Conservation (phyloP, 148 eudicot species). For the Amaranthus hypochondriacus region DNA sequence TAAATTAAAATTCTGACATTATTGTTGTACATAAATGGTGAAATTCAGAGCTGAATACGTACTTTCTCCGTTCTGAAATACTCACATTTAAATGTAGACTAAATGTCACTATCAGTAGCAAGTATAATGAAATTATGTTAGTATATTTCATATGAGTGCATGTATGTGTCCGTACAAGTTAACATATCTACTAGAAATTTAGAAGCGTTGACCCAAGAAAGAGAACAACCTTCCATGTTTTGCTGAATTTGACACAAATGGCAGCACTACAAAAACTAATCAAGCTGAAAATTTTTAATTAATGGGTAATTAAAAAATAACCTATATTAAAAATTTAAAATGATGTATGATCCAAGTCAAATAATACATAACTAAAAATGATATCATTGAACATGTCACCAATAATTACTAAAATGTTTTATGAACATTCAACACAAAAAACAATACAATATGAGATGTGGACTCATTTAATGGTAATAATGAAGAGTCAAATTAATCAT, state of each 20-base stretch:
- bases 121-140: too few relatives aligned
- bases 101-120: too few relatives aligned
- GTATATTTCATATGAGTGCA: too few relatives aligned
- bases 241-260: conserved; percentile 9
- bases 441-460: conserved; percentile 9
- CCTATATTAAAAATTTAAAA: neutral
- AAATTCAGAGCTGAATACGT: too few relatives aligned
- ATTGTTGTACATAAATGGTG: too few relatives aligned
- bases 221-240: conserved; percentile 18
- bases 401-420: neutral
- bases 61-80: too few relatives aligned
- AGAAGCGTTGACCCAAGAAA: neutral
- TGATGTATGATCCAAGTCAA: conserved; percentile 10
- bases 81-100: too few relatives aligned
- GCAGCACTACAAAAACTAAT: neutral
- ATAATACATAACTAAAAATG: neutral
- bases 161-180: neutral
- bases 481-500: neutral
- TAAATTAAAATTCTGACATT: too few relatives aligned
- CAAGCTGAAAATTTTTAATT: neutral
- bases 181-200: neutral
- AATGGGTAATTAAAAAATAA: neutral
- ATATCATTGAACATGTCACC: conserved; percentile 15
- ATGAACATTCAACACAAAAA: conserved; percentile 11
- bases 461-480: conserved; percentile 3